Conservation (phyloP, 768 basidiomycete species). For the Sarcomyxa edulis region DNA sequence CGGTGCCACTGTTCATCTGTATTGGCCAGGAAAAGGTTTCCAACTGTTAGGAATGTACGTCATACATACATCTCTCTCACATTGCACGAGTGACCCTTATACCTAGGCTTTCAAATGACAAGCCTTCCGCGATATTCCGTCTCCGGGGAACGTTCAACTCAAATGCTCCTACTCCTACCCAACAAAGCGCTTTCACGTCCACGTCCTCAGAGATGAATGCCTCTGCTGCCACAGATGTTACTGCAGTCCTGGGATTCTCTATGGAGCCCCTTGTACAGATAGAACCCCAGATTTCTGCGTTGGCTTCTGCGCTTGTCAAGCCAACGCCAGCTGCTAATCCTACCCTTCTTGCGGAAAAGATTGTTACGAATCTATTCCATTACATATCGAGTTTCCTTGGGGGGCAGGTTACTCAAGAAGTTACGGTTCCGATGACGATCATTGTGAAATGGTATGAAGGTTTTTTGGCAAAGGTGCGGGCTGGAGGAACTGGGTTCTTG, state of each 20-base stretch:
- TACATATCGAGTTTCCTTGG: conserved; percentile 65
- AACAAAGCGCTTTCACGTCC: conserved; percentile 31
- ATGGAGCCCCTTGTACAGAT: conserved; percentile 72
- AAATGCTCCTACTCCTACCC: conserved; percentile 26
- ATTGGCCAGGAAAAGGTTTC: conserved; percentile 84
- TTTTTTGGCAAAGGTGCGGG: conserved; percentile 53
- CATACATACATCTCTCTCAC: no score
- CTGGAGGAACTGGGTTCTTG: conserved; percentile 58
- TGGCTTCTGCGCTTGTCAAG: conserved; percentile 29
- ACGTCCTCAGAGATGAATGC: conserved; percentile 22
- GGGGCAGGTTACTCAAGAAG: conserved; percentile 39
- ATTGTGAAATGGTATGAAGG: conserved; percentile 70
- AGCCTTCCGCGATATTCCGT: conserved; percentile 86
- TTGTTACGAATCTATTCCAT: conserved; percentile 72
- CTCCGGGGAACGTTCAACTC: conserved; percentile 58
- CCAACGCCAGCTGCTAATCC: conserved; percentile 33
- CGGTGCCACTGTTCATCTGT: conserved; percentile 80
- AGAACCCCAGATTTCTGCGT: conserved; percentile 45
- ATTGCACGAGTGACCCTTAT: no score
- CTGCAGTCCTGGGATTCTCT: conserved; percentile 73
- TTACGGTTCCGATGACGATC: conserved; percentile 54
- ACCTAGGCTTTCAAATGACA: conserved; percentile 79
- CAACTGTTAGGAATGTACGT: conserved; percentile 81
- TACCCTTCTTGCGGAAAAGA: conserved; percentile 55
- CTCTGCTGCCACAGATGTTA: conserved; percentile 43